phyloP scores from a whole-genome alignment of 306 rosid genomes.

The Glycine tomentella region DNA sequence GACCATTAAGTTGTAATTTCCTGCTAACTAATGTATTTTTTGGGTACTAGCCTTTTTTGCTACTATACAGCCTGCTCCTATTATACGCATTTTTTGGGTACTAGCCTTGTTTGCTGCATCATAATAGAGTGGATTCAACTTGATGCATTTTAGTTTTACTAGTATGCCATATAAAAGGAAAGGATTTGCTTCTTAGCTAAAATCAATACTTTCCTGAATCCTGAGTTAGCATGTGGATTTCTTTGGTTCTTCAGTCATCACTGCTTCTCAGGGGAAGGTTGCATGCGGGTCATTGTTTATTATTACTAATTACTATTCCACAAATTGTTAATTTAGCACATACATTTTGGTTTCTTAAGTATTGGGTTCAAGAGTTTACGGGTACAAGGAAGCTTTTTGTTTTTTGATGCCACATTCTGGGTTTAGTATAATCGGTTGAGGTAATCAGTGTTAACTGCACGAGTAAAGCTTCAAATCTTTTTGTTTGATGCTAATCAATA shows the following conservation, averaged over 20 bases:
- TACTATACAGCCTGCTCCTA: too few species aligned
- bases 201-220: slow-evolving; percentile 10
- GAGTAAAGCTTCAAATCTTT: slow-evolving; percentile 1
- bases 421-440: slow-evolving; percentile 26
- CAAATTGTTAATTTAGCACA: slow-evolving; percentile 22
- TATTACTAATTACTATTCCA: background rate
- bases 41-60: background rate
- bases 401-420: slow-evolving; percentile 19
- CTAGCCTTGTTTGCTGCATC: slow-evolving; percentile 31
- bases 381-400: slow-evolving; percentile 8
- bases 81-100: background rate
- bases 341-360: slow-evolving; percentile 26
- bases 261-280: slow-evolving; percentile 21
- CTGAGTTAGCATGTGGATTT: background rate
- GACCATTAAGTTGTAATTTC: slow-evolving; percentile 29
- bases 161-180: background rate
- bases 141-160: slow-evolving; percentile 15
- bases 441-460: slow-evolving; percentile 17
- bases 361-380: background rate
- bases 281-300: slow-evolving; percentile 36
- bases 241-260: background rate
- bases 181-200: background rate
- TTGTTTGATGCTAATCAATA: slow-evolving; percentile 12
- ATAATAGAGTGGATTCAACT: slow-evolving; percentile 3
- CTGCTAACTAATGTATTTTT: slow-evolving; percentile 10